Conservation (phyloP, 306 rosid genomes). For the Nissolia schottii region DNA sequence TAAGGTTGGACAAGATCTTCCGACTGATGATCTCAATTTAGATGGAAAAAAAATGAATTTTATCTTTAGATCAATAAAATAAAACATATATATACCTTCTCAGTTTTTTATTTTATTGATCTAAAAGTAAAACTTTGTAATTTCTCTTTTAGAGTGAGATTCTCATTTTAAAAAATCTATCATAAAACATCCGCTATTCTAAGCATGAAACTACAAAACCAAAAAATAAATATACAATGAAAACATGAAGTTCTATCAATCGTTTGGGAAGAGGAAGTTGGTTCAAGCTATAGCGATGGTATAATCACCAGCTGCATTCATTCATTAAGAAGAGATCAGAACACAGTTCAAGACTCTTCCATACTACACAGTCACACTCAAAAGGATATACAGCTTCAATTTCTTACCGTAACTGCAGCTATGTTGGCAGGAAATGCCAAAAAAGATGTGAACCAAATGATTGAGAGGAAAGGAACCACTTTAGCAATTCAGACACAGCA, state of each 20-base stretch:
- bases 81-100: not conserved
- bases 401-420: not conserved
- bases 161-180: too few relatives aligned
- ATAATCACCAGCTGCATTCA: not conserved
- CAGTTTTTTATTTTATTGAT: too few relatives aligned
- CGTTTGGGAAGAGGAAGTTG: not conserved
- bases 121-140: too few relatives aligned
- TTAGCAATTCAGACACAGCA: not conserved
- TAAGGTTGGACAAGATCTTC: not conserved
- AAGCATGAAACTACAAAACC: not conserved
- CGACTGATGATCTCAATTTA: too few relatives aligned
- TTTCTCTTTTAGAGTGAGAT: too few relatives aligned
- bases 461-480: slow-evolving; percentile 1
- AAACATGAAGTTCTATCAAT: slow-evolving; percentile 3
- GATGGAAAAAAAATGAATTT: not conserved
- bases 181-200: not conserved
- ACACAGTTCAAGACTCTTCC: slow-evolving; percentile 1
- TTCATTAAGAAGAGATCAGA: not conserved
- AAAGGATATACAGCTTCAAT: not conserved
- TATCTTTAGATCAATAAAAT: too few relatives aligned
- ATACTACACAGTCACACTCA: not conserved
- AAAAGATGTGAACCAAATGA: not conserved
- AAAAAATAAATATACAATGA: too few relatives aligned
- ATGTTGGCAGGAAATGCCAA: slow-evolving; percentile 3
- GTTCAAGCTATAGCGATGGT: not conserved